Evolutionary conservation across 1,139 yeast genomes (phyloP), one percentile per base, ranked within the genome.

Genomic region (Candida smagusa): DNA sequence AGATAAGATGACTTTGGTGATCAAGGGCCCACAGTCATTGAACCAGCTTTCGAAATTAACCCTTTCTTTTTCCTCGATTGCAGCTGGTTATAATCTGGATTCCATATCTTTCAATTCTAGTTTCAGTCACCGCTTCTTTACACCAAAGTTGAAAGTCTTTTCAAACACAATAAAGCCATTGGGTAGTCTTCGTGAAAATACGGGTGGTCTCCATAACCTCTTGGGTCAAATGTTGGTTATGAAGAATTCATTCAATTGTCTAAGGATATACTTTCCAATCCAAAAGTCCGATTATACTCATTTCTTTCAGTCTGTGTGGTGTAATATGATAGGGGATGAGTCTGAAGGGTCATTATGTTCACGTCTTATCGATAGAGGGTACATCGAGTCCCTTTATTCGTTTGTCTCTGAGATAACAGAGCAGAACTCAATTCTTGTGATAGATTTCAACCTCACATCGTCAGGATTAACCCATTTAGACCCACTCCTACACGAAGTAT

Each of bases 291-390:
- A 30, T 4, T 38, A 45, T 5, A 34, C 47, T n/a, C 34, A 34
- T 28, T 56, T 67, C 19, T 68, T 62, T 34, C 58, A 61, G 21
- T 58, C 58, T 11, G 56, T 70, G 5, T 81, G 85, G 84, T 66
- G 79, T 38, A 74, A 73, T 37, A 36, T 81, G 0, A 56, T 82
- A 31, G 90, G 90, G 0, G 83, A 79, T 50, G 90, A 84, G 56
- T 57, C 63, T 2, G 39, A 48, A 2, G 72, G 71, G 0, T 75
- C 87, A 0, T 57, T 68, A 27, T 67, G 65, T 47, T 54, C 60
- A 35, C 58, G 44, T 38, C 58, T 72, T 13, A 37, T 48, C 4
- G 32, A 36, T 29, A 36, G 39, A 11, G 48, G 61, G 12, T 64
- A 58, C 39, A 58, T 70, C 5, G 55, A 62, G 1, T 53, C 58